phyloP scores from a whole-genome alignment of 768 basidiomycete genomes.

The Naganishia antarctica region DNA sequence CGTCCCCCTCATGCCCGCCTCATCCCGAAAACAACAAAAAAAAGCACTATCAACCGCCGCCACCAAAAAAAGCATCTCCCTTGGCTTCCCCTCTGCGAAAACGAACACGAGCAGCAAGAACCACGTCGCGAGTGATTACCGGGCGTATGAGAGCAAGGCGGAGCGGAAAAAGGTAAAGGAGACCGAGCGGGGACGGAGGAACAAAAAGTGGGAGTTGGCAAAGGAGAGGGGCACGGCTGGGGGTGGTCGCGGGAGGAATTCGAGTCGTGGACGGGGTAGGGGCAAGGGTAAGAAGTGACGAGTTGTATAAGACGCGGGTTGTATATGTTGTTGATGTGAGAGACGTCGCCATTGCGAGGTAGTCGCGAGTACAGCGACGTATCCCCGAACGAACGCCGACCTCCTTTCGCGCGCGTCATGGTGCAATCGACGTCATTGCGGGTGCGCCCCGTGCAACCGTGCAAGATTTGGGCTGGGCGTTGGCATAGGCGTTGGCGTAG shows the following conservation, averaged over 20 bases:
- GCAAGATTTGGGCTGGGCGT: not conserved
- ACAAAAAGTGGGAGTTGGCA: slow-evolving; percentile 68
- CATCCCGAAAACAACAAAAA: slow-evolving; percentile 38
- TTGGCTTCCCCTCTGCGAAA: slow-evolving; percentile 11
- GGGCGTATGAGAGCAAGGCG: slow-evolving; percentile 63
- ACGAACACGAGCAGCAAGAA: slow-evolving; percentile 27
- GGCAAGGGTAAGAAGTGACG: slow-evolving; percentile 24
- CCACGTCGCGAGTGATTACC: slow-evolving; percentile 48
- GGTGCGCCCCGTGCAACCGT: not conserved
- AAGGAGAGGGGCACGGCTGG: slow-evolving; percentile 54
- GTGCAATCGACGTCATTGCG: not conserved
- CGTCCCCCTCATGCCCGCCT: slow-evolving; percentile 41
- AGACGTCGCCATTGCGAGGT: too few species aligned
- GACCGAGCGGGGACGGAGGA: slow-evolving; percentile 63
- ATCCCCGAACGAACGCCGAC: too few species aligned
- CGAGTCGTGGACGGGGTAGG: slow-evolving; percentile 8
- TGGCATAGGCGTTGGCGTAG: too few species aligned
- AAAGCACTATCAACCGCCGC: slow-evolving; percentile 30
- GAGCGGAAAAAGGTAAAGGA: slow-evolving; percentile 60
- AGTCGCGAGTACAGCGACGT: too few species aligned
- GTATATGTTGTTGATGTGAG: too few species aligned
- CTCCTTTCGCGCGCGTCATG: not conserved
- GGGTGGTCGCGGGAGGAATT: slow-evolving; percentile 19
- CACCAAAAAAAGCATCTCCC: slow-evolving; percentile 21
- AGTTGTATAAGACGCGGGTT: not conserved